Evolutionary conservation across 2,329 filamentous ascomycete species (phyloP).

Genomic region (Lizonia empirigonia): DNA sequence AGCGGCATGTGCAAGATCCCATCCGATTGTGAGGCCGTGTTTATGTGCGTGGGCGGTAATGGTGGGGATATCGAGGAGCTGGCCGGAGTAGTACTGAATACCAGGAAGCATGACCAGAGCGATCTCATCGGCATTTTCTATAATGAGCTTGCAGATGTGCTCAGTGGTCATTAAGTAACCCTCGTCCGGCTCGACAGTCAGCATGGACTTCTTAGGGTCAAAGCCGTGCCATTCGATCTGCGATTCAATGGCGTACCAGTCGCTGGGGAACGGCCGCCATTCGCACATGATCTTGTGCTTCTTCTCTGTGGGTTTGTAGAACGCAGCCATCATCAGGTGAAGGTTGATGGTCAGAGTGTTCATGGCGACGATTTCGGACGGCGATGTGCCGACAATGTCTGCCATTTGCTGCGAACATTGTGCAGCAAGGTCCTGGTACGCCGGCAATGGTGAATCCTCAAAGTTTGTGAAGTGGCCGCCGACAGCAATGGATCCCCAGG

Average conservation of each 20-base stretch:
- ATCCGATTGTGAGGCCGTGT: slow-evolving; percentile 75
- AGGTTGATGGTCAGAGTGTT: slow-evolving; percentile 82
- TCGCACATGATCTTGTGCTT: slow-evolving; percentile 82
- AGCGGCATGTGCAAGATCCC: slow-evolving; percentile 85
- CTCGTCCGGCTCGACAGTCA: slow-evolving; percentile 73
- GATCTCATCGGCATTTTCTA: slow-evolving; percentile 71
- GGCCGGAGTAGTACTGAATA: slow-evolving; percentile 89
- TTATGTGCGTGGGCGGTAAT: slow-evolving; percentile 79
- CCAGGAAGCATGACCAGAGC: slow-evolving; percentile 81
- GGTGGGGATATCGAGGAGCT: slow-evolving; percentile 78
- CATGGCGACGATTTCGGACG: slow-evolving; percentile 83
- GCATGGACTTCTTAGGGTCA: slow-evolving; percentile 67
- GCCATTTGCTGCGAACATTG: slow-evolving; percentile 72
- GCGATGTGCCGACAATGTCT: slow-evolving; percentile 73
- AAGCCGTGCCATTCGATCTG: slow-evolving; percentile 76
- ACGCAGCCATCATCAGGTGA: slow-evolving; percentile 82
- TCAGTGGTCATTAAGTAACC: slow-evolving; percentile 67
- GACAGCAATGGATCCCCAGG: slow-evolving; percentile 84
- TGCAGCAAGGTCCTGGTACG: slow-evolving; percentile 80
- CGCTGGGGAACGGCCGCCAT: slow-evolving; percentile 86
- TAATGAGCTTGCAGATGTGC: slow-evolving; percentile 72
- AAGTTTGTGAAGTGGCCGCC: slow-evolving; percentile 78
- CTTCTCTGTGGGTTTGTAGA: slow-evolving; percentile 71
- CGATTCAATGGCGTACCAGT: slow-evolving; percentile 83
- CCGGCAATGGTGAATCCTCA: slow-evolving; percentile 69